phyloP scores from a whole-genome alignment of 2,329 filamentous ascomycete genomes.

The Dactylonectria estremocensis region DNA sequence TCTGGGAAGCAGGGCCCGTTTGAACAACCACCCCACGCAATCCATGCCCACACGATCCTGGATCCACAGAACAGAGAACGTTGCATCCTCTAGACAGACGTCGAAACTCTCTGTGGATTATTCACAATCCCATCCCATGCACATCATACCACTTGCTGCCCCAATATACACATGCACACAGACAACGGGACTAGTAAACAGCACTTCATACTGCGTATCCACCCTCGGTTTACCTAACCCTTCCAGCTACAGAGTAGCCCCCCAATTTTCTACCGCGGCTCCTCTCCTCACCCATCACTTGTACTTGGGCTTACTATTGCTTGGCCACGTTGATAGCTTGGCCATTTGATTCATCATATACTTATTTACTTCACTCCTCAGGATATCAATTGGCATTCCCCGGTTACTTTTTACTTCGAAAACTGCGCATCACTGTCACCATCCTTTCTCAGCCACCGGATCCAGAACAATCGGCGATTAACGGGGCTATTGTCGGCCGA shows the following conservation, averaged over 20 bases:
- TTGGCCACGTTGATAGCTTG: background rate
- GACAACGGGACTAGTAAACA: background rate
- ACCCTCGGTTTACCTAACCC: constrained; percentile 1
- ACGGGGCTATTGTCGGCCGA: constrained; percentile 3
- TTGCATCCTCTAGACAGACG: constrained; percentile 25
- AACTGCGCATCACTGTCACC: background rate
- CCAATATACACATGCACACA: constrained; percentile 16
- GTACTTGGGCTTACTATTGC: background rate
- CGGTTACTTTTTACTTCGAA: background rate
- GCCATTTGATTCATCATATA: background rate
- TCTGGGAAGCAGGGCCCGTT: constrained; percentile 24
- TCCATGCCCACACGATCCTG: constrained; percentile 16
- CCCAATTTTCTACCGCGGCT: background rate
- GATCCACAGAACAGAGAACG: constrained; percentile 28
- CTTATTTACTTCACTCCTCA: background rate
- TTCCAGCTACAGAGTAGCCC: background rate
- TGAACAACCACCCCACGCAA: constrained; percentile 13
- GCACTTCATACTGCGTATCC: background rate
- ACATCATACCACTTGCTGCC: constrained; percentile 23
- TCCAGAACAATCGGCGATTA: background rate
- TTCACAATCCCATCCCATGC: constrained; percentile 13
- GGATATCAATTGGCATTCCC: background rate
- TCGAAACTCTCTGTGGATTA: constrained; percentile 6
- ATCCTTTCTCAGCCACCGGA: background rate
- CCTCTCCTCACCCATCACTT: background rate